Base-by-base conservation (phyloP, 805 yeast species). In the Zygoascus biomembranicola region DNA sequence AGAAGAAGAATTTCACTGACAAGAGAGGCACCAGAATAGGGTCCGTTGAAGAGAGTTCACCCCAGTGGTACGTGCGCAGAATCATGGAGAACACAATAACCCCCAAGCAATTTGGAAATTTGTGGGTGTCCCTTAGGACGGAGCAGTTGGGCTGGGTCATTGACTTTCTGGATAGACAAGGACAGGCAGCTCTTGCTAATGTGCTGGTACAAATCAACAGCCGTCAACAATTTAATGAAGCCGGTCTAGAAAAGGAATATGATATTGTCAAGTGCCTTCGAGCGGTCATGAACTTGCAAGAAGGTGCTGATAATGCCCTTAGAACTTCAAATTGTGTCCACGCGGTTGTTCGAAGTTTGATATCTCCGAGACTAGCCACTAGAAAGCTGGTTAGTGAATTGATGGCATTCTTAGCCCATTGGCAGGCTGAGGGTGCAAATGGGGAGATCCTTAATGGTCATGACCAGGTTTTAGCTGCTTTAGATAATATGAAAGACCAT, bases 41-140 rank as follows among this genome's bases (percentile, higher is more conserved):
- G 9, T 20, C 32, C 32, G 6, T 31, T 5, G 52, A 59, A 62
- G 56, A 70, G 43, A 66, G 71, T 55, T 77, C 82, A 23, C 97
- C 94, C 1, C 89, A 81, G 57, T 82, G 78, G 61, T 92, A 86
- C 67, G 90, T 92, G 16, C 78, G 85, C 51, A 77, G 78, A 56
- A 75, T 94, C 58, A 76, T 90, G 63, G 82, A 85, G 39, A 85
- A 85, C 61, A 69, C 80, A 32, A 81, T 90, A 52, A 74, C 86
- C 0, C 71, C 81, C 3, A 80, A 79, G 51, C 88, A 90, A 66
- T 73, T 92, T 58, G 87, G 85, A 42, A 87, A 87, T 60, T 75
- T 94, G 51, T 88, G 94, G 86, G 96, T 94, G 5, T 88, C 96
- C 47, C 73, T 92, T 44, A 80, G 98, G 58, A 89, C 98, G 0